phyloP scores from a whole-genome alignment of 257 asterid genomes.

The Ballota nigra region DNA sequence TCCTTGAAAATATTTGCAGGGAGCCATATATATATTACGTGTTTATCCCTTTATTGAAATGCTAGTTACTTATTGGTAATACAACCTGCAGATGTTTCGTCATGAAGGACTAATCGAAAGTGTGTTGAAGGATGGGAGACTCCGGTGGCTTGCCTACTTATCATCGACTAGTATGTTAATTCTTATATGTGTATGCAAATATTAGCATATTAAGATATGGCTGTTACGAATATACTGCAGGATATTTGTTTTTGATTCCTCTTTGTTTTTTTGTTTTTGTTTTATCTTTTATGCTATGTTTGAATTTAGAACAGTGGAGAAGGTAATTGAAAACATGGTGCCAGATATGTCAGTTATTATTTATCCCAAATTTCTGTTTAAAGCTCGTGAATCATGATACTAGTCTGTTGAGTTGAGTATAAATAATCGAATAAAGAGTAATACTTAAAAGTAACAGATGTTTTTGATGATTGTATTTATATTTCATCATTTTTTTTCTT shows the following conservation, averaged over 20 bases:
- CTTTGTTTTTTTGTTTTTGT: neutral
- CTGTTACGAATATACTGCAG: neutral
- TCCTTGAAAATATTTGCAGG: neutral
- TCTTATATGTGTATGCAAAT: neutral
- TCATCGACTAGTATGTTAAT: conserved; percentile 73
- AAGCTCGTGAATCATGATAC: neutral
- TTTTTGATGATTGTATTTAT: neutral
- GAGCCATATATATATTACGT: neutral
- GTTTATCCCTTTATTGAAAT: neutral
- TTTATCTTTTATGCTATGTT: neutral
- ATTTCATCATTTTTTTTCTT: neutral
- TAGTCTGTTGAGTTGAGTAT: neutral
- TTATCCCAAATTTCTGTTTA: neutral
- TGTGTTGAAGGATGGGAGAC: conserved; percentile 56
- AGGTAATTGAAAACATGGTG: neutral
- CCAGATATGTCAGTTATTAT: neutral
- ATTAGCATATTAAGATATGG: conserved; percentile 4
- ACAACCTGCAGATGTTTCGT: conserved; percentile 51
- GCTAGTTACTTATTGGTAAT: conserved; percentile 19
- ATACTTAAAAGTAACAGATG: neutral
- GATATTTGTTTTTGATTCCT: neutral
- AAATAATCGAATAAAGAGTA: neutral
- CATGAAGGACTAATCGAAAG: conserved; percentile 42
- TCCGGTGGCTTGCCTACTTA: conserved; percentile 73
- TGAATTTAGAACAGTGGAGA: neutral